phyloP scores from a whole-genome alignment of 2,329 filamentous ascomycete genomes.

The Macrophomina pseudophaseolina region DNA sequence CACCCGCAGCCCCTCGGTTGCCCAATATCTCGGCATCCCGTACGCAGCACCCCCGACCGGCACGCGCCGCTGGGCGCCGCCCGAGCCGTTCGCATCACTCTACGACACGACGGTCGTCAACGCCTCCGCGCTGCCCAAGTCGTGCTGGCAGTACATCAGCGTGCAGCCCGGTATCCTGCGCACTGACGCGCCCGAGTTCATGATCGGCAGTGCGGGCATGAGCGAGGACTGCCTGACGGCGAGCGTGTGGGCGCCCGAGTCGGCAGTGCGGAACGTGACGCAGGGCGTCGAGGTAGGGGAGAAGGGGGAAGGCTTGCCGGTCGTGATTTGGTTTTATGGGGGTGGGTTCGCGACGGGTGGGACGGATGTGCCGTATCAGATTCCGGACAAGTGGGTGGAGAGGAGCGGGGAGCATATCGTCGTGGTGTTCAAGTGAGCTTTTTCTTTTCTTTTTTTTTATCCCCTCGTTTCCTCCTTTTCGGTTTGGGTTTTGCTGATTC shows the following conservation, averaged over 20 bases:
- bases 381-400: conserved; percentile 24
- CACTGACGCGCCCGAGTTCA: conserved; percentile 18
- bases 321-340: conserved; percentile 30
- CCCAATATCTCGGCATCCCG: conserved; percentile 45
- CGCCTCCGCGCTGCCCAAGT: conserved; percentile 19
- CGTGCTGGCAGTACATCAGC: conserved; percentile 22
- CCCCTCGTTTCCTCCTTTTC: no score
- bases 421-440: conserved; percentile 32
- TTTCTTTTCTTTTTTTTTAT: neutral
- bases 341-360: conserved; percentile 27
- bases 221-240: conserved; percentile 42
- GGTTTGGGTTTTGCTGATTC: no score
- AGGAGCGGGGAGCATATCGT: conserved; percentile 41
- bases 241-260: conserved; percentile 40
- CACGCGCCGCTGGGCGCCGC: conserved; percentile 40
- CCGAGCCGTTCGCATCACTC: conserved; percentile 36
- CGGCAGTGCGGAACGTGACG: conserved; percentile 24
- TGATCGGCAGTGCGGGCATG: conserved; percentile 2
- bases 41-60: conserved; percentile 43
- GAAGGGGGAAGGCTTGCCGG: conserved; percentile 34
- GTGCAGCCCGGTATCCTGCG: conserved; percentile 30
- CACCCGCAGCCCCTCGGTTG: conserved; percentile 33
- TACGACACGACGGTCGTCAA: conserved; percentile 30
- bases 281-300: neutral
- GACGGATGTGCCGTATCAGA: conserved; percentile 17